These are phyloP conservation scores for Zalaria sp. DNA, from an alignment of 2,329 filamentous ascomycete species.

Conservation along the genomic window DNA sequence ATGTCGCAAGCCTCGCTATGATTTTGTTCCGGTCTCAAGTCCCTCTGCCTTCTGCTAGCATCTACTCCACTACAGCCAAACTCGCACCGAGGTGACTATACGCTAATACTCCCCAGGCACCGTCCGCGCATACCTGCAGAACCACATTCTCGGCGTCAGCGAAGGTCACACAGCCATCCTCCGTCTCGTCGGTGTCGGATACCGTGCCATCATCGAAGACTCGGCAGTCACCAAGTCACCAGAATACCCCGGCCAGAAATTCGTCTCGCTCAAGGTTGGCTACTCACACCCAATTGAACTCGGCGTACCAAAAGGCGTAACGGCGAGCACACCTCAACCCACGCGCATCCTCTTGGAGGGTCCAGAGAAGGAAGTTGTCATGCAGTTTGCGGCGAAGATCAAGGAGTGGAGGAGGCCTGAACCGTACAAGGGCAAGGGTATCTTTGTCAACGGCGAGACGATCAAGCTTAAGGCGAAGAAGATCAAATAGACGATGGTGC, in stretches of 20 bases:
- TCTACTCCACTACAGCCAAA: not conserved
- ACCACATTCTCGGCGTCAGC: constrained; percentile 83
- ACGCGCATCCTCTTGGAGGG: constrained; percentile 87
- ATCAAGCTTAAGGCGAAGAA: constrained; percentile 95
- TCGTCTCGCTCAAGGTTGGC: constrained; percentile 86
- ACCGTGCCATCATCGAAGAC: constrained; percentile 75
- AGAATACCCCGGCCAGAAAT: constrained; percentile 69
- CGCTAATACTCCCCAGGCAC: constrained; percentile 48
- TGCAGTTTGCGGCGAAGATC: constrained; percentile 82
- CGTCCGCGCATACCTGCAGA: constrained; percentile 75
- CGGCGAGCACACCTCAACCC: constrained; percentile 75
- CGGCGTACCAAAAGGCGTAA: constrained; percentile 67
- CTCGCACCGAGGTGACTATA: not conserved
- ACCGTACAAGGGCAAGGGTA: constrained; percentile 98
- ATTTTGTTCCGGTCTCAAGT: too few relatives aligned
- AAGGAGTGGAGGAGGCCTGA: constrained; percentile 81
- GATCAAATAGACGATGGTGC: constrained; percentile 27
- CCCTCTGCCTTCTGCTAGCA: too few relatives aligned
- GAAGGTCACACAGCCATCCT: constrained; percentile 93
- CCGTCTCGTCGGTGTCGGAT: constrained; percentile 86
- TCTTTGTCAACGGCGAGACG: constrained; percentile 93
- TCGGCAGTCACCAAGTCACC: constrained; percentile 52
- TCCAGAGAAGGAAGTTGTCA: constrained; percentile 70
- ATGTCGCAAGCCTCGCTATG: too few relatives aligned
- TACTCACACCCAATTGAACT: constrained; percentile 94